Conservation (phyloP, 768 basidiomycete species). For the Serendipita vermifera region DNA sequence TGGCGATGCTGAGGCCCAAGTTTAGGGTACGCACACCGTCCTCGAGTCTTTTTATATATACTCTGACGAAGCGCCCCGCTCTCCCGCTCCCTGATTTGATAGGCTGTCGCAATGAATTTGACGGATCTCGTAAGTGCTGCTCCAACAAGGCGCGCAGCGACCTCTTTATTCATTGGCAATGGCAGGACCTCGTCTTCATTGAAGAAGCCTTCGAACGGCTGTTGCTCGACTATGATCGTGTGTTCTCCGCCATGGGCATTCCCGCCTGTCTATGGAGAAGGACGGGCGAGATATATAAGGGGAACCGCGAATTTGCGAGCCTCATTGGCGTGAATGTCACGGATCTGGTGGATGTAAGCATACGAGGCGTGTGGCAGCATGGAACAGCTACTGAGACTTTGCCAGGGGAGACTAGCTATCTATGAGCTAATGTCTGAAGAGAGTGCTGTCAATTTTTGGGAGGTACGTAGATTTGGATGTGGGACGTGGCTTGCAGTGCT, state of each 20-base stretch:
- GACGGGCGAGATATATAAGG: slow-evolving; percentile 98
- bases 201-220: slow-evolving; percentile 96
- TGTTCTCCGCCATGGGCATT: slow-evolving; percentile 90
- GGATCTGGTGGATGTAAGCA: slow-evolving; percentile 74
- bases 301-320: slow-evolving; percentile 89
- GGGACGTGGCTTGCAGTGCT: neutral
- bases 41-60: slow-evolving; percentile 3
- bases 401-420: slow-evolving; percentile 78
- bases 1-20: slow-evolving; percentile 74
- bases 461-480: slow-evolving; percentile 37
- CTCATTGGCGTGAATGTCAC: slow-evolving; percentile 77
- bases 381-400: too few species aligned
- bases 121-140: slow-evolving; percentile 51
- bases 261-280: slow-evolving; percentile 94
- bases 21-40: slow-evolving; percentile 47
- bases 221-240: slow-evolving; percentile 88
- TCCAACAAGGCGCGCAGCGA: slow-evolving; percentile 1
- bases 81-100: slow-evolving; percentile 7
- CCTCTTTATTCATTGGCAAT: slow-evolving; percentile 4
- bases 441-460: slow-evolving; percentile 94
- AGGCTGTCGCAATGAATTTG: slow-evolving; percentile 75
- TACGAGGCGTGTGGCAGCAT: too few species aligned
- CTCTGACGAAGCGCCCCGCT: too few species aligned
- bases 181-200: slow-evolving; percentile 85
- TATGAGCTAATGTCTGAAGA: slow-evolving; percentile 99